Conservation (phyloP, 2,329 filamentous ascomycete genomes). For the Penicillium concentricum region DNA sequence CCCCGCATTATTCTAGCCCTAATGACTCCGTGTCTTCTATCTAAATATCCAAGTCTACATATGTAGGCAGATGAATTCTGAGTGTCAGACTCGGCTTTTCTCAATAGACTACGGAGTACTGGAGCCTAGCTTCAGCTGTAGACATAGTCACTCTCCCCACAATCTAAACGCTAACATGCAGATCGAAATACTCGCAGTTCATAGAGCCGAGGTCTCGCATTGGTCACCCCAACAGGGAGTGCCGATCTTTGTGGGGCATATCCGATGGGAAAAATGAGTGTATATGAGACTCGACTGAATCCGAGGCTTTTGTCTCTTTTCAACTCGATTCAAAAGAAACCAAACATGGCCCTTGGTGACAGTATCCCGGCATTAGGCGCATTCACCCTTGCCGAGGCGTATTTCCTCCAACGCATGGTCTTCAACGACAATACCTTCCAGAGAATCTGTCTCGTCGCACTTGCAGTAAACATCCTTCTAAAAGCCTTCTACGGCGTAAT, state of each 20-base stretch:
- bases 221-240: constrained; percentile 3
- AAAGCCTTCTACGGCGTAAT: constrained; percentile 40
- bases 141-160: too few species aligned
- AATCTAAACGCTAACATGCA: background rate
- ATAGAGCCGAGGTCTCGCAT: constrained; percentile 6
- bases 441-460: constrained; percentile 19
- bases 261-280: background rate
- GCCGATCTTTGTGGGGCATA: background rate
- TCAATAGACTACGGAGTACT: too few species aligned
- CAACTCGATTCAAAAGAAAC: background rate
- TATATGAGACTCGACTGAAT: background rate
- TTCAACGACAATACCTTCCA: constrained; percentile 28
- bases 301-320: background rate
- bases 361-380: constrained; percentile 14
- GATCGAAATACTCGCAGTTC: background rate
- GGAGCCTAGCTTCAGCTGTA: too few species aligned
- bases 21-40: background rate
- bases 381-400: constrained; percentile 30
- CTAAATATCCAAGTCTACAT: too few species aligned
- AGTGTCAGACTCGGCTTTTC: too few species aligned
- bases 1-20: background rate
- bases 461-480: constrained; percentile 27
- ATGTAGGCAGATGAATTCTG: too few species aligned
- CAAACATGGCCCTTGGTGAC: background rate
- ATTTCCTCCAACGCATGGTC: constrained; percentile 28